These are phyloP conservation scores for Alternaria sp. DNA, from an alignment of 2,329 filamentous ascomycete species.

Conservation along the genomic window DNA sequence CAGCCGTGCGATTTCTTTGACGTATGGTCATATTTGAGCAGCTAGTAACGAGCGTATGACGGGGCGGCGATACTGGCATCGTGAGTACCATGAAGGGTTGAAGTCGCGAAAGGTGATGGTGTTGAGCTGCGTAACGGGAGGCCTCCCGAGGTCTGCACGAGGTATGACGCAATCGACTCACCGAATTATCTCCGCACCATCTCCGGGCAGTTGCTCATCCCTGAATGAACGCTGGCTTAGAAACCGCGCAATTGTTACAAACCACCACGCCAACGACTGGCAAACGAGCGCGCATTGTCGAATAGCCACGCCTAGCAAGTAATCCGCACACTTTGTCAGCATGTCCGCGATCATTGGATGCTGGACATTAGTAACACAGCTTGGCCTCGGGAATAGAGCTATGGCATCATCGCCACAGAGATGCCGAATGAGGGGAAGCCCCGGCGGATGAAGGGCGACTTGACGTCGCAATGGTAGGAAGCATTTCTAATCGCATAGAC, in stretches of 20 bases:
- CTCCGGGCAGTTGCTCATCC: neutral
- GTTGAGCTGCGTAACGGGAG: neutral
- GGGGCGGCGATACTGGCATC: neutral
- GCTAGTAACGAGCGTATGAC: neutral
- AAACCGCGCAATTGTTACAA: constrained; percentile 9
- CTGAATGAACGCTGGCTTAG: neutral
- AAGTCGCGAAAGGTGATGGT: neutral
- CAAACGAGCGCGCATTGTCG: neutral
- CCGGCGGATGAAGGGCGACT: constrained; percentile 15
- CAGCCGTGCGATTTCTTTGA: neutral
- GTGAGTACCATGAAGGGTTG: neutral
- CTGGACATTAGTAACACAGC: constrained; percentile 35
- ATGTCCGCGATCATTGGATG: constrained; percentile 19
- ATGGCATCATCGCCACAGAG: constrained; percentile 44
- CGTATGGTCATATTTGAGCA: neutral
- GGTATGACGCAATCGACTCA: neutral
- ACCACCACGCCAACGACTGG: neutral
- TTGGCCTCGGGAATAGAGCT: constrained; percentile 34
- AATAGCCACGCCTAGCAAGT: constrained; percentile 23
- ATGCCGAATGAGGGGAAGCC: constrained; percentile 24
- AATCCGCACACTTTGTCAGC: constrained; percentile 40
- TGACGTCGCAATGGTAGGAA: neutral
- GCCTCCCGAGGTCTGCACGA: too few relatives aligned
- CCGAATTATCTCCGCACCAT: constrained; percentile 1
- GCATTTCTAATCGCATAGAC: constrained; percentile 39